These are phyloP conservation scores for Flagelloscypha sp. DNA, from an alignment of 768 basidiomycete species.

Conservation along the genomic window DNA sequence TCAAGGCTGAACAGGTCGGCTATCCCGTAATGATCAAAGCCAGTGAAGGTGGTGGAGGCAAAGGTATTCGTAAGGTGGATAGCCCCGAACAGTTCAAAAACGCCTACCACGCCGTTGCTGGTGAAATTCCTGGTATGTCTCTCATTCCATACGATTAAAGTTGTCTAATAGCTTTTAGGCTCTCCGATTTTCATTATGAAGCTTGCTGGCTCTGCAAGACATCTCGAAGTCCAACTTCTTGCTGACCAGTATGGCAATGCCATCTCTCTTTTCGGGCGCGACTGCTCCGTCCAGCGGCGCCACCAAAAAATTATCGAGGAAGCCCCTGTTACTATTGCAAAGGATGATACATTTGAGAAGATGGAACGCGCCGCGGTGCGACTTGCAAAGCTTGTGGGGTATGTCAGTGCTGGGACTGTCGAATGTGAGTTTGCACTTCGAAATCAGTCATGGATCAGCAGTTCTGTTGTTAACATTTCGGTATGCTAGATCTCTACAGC, in stretches of 20 bases:
- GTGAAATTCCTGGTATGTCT: constrained; percentile 87
- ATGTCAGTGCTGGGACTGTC: constrained; percentile 97
- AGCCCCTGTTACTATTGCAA: constrained; percentile 96
- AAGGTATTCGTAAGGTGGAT: constrained; percentile 96
- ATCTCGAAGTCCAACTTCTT: constrained; percentile 95
- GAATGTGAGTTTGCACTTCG: constrained; percentile 57
- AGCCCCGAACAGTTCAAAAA: constrained; percentile 83
- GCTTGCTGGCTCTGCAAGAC: constrained; percentile 93
- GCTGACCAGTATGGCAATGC: constrained; percentile 99
- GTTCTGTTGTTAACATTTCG: constrained; percentile 7
- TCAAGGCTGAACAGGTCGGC: constrained; percentile 79
- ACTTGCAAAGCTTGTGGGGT: constrained; percentile 96
- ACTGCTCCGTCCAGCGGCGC: constrained; percentile 97
- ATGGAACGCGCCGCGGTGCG: constrained; percentile 99
- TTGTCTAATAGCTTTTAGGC: constrained; percentile 34
- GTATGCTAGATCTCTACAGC: constrained; percentile 76
- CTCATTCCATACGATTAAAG: constrained; percentile 3
- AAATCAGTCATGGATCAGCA: constrained; percentile 3
- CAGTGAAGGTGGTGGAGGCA: constrained; percentile 97
- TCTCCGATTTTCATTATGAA: constrained; percentile 99
- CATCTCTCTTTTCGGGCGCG: constrained; percentile 97
- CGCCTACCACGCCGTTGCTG: constrained; percentile 85
- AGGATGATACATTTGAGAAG: constrained; percentile 82
- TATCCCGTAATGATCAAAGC: constrained; percentile 99
- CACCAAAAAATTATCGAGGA: constrained; percentile 99